Conservation (phyloP, 768 basidiomycete genomes). For the Pulveroboletus ravenelii region DNA sequence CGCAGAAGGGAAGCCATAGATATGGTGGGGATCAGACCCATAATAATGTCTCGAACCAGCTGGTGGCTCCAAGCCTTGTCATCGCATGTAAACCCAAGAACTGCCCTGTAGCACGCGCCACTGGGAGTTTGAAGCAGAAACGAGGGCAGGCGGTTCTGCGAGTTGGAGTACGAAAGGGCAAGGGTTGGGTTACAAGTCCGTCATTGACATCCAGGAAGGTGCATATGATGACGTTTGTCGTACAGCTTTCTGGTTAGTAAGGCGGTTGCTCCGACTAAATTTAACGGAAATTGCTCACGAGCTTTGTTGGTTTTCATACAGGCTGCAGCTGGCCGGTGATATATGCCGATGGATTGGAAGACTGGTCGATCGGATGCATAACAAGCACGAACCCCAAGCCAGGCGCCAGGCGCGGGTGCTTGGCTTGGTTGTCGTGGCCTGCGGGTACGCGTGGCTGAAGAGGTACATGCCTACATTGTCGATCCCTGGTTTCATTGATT, state of each 20-base stretch:
- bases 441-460: background rate
- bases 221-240: conserved; percentile 5
- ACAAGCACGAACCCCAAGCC: background rate
- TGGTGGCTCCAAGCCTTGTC: background rate
- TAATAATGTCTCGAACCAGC: background rate
- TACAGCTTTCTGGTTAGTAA: conserved; percentile 5
- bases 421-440: background rate
- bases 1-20: too few relatives aligned
- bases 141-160: background rate
- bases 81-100: background rate
- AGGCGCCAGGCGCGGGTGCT: background rate
- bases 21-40: background rate
- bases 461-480: background rate
- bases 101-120: conserved; percentile 1
- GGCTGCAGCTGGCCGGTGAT: conserved; percentile 2
- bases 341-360: background rate
- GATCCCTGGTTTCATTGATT: conserved; percentile 14
- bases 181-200: conserved; percentile 1
- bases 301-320: conserved; percentile 10
- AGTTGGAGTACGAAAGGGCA: conserved; percentile 5
- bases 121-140: background rate
- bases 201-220: too few relatives aligned
- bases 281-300: conserved; percentile 22
- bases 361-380: background rate
- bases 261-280: conserved; percentile 21